Evolutionary conservation across 495 filamentous ascomycete species (phyloP).

Genomic region (Tuber melanosporum): DNA sequence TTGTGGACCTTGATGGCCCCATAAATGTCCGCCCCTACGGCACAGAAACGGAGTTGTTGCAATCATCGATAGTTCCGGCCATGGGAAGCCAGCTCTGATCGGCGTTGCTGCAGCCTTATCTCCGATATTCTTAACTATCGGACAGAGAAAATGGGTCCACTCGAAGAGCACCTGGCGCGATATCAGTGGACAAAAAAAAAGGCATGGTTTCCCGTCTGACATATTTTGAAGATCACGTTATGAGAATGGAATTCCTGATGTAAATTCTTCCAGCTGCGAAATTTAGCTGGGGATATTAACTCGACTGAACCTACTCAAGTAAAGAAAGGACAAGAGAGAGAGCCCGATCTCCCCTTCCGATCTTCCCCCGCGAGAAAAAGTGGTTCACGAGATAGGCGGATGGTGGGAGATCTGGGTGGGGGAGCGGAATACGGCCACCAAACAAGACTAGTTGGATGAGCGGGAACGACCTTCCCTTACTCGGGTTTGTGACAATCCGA

Average conservation of each 20-base stretch:
- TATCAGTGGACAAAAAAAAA: neutral
- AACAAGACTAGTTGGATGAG: neutral
- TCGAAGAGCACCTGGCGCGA: neutral
- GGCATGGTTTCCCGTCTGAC: neutral
- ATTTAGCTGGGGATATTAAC: neutral
- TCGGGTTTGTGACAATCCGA: conserved; percentile 1
- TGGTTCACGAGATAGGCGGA: neutral
- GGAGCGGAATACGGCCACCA: neutral
- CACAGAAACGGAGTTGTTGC: neutral
- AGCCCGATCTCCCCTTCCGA: neutral
- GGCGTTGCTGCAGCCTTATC: neutral
- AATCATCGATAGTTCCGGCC: neutral
- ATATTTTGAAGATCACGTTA: neutral
- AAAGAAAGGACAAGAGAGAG: neutral
- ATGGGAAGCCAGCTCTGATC: neutral
- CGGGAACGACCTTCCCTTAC: neutral
- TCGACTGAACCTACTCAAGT: neutral
- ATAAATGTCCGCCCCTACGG: neutral
- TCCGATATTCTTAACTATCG: neutral
- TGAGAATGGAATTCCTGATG: neutral
- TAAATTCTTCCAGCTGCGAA: neutral
- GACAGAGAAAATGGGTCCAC: neutral
- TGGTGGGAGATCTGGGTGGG: neutral
- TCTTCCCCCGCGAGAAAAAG: neutral
- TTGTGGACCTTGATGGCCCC: neutral